These are phyloP conservation scores for Urtica urens DNA, from an alignment of 306 rosid genomes.

Conservation along the genomic window DNA sequence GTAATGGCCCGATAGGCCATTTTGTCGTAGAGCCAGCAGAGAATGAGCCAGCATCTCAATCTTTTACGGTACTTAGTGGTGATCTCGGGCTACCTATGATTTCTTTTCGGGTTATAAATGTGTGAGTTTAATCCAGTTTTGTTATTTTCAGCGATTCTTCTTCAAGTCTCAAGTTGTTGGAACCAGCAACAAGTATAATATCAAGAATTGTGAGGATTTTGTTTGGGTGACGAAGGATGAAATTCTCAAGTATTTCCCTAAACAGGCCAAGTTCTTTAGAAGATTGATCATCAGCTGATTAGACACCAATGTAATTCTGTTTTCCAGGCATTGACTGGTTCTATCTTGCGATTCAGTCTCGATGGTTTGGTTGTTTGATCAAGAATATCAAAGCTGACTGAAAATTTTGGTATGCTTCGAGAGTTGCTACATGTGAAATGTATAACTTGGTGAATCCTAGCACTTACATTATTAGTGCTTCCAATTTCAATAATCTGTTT, in stretches of 20 bases:
- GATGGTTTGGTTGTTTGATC: not conserved
- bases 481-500: not conserved
- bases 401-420: not conserved
- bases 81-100: too few species aligned
- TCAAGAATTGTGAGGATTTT: constrained; percentile 56
- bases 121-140: not conserved
- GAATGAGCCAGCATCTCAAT: constrained; percentile 21
- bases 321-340: too few species aligned
- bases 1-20: constrained; percentile 94
- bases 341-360: not conserved
- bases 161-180: constrained; percentile 88
- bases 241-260: constrained; percentile 66
- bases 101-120: not conserved
- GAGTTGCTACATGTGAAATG: too few species aligned
- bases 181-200: constrained; percentile 41
- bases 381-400: constrained; percentile 6
- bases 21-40: constrained; percentile 45
- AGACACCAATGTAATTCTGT: not conserved
- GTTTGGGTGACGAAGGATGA: constrained; percentile 95
- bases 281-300: constrained; percentile 81
- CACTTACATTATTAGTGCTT: not conserved
- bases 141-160: constrained; percentile 51
- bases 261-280: constrained; percentile 56
- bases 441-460: not conserved
- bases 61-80: constrained; percentile 48